Conservation (phyloP, 2,329 filamentous ascomycete species). For the Diaporthe sp. region DNA sequence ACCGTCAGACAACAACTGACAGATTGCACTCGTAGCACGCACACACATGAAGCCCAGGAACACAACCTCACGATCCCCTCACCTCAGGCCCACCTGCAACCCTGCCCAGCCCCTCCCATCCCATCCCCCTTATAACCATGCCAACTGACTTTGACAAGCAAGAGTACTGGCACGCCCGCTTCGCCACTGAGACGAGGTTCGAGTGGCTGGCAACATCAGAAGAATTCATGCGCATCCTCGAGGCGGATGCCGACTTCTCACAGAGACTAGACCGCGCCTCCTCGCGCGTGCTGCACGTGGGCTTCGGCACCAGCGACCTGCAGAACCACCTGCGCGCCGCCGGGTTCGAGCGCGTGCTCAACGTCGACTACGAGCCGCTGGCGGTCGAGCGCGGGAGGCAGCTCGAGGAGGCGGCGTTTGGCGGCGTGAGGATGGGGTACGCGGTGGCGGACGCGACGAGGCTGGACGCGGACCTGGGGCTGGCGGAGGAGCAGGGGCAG, state of each 20-base stretch:
- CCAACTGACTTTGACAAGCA: conserved; percentile 61
- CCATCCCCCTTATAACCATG: conserved; percentile 16
- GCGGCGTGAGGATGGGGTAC: conserved; percentile 60
- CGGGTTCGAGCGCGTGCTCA: conserved; percentile 60
- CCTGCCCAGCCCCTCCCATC: no score
- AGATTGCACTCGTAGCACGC: not conserved
- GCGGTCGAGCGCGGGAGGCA: conserved; percentile 58
- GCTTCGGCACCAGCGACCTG: conserved; percentile 64
- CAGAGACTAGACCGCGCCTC: conserved; percentile 47
- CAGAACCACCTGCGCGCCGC: conserved; percentile 60
- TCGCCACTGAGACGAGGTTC: conserved; percentile 59
- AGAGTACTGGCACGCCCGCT: conserved; percentile 64
- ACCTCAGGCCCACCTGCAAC: not conserved
- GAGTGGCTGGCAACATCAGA: conserved; percentile 62
- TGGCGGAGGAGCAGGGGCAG: not conserved
- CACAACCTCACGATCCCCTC: not conserved
- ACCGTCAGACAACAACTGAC: not conserved
- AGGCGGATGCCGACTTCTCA: conserved; percentile 46
- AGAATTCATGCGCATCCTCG: conserved; percentile 56
- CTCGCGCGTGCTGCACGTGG: conserved; percentile 59
- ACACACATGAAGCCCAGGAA: not conserved
- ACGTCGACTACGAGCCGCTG: conserved; percentile 64
- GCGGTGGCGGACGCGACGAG: conserved; percentile 60
- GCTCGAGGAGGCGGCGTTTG: conserved; percentile 57
- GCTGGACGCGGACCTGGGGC: conserved; percentile 43